Evolutionary conservation across 2,329 filamentous ascomycete species (phyloP), one percentile per base, ranked within the genome.

Genomic region (Penicillium sp.): DNA sequence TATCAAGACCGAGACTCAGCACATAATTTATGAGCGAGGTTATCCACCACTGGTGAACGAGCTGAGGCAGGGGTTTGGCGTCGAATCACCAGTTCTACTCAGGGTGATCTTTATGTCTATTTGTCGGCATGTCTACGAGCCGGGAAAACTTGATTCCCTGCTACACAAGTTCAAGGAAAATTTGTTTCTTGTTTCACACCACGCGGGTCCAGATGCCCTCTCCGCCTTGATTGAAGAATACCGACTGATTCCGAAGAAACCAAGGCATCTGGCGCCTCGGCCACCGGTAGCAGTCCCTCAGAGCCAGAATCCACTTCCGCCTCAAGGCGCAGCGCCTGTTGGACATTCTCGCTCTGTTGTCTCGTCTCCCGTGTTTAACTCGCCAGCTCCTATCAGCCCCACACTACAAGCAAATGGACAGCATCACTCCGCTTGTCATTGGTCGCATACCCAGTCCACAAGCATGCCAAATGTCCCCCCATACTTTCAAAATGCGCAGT

Each of bases 31-130:
- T 28, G 38, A 49, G 22, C 75, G 80, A 43, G 71, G 73, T 1
- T 84, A 81, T 65, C 87, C 87, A 3, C 83, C 86, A 5, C 73
- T 87, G n/a, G 80, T 85, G 37, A 78, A 81, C 56, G 87, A 89
- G 66, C 73, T 90, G 30, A 71, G 79, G 4, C 69, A 72, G n/a
- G 66, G 73, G 13, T 77, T 89, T 38, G 69, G 72, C 6, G 71
- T 88, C 13, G 71, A 70, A 7, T 89, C 87, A 0, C 70, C 76
- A 0, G 77, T 81, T 1, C 73, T 90, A 6, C 84, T 87, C 65
- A 73, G 71, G 1, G 81, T 86, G 30, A 73, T 86, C 3, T 89
- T 87, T 58, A 54, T 68, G 14, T 71, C 71, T 8, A 66, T 71
- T n/a, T 71, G 68, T 52, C 73, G 75, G 10, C 64, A 68, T 43